These are phyloP conservation scores for Penicillium sp. DNA, from an alignment of 2,329 filamentous ascomycete species.

Conservation along the genomic window DNA sequence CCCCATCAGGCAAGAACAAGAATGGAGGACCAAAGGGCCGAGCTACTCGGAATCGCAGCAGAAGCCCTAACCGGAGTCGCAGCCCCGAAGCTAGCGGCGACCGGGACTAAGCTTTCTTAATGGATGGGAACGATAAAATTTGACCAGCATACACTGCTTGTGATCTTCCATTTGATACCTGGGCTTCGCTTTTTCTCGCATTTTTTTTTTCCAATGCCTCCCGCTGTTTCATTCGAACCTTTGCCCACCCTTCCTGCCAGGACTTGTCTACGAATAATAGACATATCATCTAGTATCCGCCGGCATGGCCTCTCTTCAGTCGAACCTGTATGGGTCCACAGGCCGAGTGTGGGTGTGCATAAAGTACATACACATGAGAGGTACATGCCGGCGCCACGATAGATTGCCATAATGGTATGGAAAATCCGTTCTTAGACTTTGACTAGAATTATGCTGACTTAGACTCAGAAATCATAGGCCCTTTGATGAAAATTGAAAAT, in stretches of 20 bases:
- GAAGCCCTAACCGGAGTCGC: slow-evolving; percentile 48
- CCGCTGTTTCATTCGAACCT: slow-evolving; percentile 6
- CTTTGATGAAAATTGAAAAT: slow-evolving; percentile 9
- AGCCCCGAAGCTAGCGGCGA: slow-evolving; percentile 44
- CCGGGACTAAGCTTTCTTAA: slow-evolving; percentile 29
- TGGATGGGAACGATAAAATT: slow-evolving; percentile 9
- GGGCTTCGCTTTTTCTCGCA: slow-evolving; percentile 8
- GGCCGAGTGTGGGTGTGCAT: not conserved
- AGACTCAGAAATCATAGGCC: slow-evolving; percentile 18
- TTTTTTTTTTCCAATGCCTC: slow-evolving; percentile 11
- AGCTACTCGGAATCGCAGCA: slow-evolving; percentile 43
- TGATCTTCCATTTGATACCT: slow-evolving; percentile 17
- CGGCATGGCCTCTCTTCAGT: slow-evolving; percentile 21
- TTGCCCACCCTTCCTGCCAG: slow-evolving; percentile 10
- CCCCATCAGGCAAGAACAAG: slow-evolving; percentile 47
- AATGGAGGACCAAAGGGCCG: slow-evolving; percentile 44
- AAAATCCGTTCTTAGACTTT: not conserved
- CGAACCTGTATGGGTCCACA: slow-evolving; percentile 1
- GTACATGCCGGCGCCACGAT: slow-evolving; percentile 31
- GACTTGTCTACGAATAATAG: slow-evolving; percentile 1
- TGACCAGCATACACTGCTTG: slow-evolving; percentile 3
- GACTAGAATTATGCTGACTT: slow-evolving; percentile 19
- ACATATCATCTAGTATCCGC: slow-evolving; percentile 19
- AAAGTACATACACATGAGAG: slow-evolving; percentile 11
- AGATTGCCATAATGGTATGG: slow-evolving; percentile 30